A percentile compares a stretch with the other conserved stretches of the same genome.
Evolutionary conservation across 345 rosid genomes (phyloP).

Genomic region (Brassica cretica): DNA sequence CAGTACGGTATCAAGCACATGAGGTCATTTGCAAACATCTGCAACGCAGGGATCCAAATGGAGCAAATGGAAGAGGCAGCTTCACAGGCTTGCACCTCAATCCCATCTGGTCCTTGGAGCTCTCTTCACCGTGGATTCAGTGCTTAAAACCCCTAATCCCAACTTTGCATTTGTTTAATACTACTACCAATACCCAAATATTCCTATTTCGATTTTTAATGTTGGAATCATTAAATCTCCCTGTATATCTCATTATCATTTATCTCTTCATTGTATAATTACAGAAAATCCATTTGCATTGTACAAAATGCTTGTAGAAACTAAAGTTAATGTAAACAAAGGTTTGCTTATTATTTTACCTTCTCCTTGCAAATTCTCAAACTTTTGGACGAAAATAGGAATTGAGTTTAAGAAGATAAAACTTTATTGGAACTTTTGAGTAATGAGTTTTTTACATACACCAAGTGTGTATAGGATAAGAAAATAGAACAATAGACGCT

Average conservation of each 20-base stretch:
- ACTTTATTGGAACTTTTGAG: slow-evolving; percentile 25
- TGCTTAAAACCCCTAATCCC: slow-evolving; percentile 47
- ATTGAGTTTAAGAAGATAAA: not conserved
- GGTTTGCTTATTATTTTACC: slow-evolving; percentile 10
- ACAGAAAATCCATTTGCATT: not conserved
- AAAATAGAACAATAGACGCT: not conserved
- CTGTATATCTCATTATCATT: slow-evolving; percentile 22
- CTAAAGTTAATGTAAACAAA: slow-evolving; percentile 14
- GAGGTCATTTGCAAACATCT: slow-evolving; percentile 87
- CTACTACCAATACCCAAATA: not conserved
- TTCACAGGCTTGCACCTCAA: slow-evolving; percentile 72
- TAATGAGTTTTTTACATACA: slow-evolving; percentile 33
- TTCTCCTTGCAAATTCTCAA: slow-evolving; percentile 21
- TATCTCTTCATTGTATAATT: slow-evolving; percentile 15
- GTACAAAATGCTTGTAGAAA: slow-evolving; percentile 26
- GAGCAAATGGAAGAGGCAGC: slow-evolving; percentile 83
- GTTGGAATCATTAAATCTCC: not conserved
- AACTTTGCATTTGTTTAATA: slow-evolving; percentile 9
- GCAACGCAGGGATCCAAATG: slow-evolving; percentile 71
- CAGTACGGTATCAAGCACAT: slow-evolving; percentile 98
- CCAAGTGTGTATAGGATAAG: slow-evolving; percentile 7
- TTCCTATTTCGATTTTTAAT: not conserved
- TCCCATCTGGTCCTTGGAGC: slow-evolving; percentile 83
- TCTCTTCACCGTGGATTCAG: slow-evolving; percentile 79
- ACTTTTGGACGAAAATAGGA: not conserved